Base-by-base conservation (phyloP, 164 flowering plant species). In the Berberis vulgaris region DNA sequence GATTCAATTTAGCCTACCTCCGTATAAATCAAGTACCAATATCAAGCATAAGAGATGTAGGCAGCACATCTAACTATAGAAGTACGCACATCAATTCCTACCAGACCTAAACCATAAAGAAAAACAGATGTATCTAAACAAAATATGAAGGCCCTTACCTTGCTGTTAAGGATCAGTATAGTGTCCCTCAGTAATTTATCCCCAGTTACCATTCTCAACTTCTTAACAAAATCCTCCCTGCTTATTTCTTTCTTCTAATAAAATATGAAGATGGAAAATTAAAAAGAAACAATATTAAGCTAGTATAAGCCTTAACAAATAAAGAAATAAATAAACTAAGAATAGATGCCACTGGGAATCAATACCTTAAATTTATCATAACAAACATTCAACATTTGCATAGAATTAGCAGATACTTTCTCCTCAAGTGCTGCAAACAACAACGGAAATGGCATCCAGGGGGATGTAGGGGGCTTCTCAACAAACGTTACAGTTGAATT, bases 391-490 rank as follows among this genome's bases (percentile, higher is more conserved):
- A 92, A 65, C 5, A 68, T 71, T 1, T 85, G 69, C 94, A 88
- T 90, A 49, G 76, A 75, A 26, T 74, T 50, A 12, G 61, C 65
- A 69, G 86, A 59, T 66, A 89, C 77, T 71, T 80, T 76, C 45
- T 66, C 68, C 5, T 85, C 73, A 9, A 94, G 83, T 26, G 93
- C 96, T 69, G 67, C 82, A 72, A 94, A 86, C 67, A 94, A 69
- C 84, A 78, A 68, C 3, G 91, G 79, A 65, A 94, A 94, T 52
- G 96, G 89, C 96, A 94, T 88, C 96, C 97, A 94, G 1, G 96
- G 90, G 46, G 96, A 84, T 65, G 76, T 85, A 4, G 97, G 97
- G 59, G 64, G 57, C 73, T 64, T 84, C 7, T 71, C 66, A 62
- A 72, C 52, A 65, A 81, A 69, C 45, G 66, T 69, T n/a, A 49